These are phyloP conservation scores for Lipomyces spencermartinsiae DNA, from an alignment of 805 yeast species.

Conservation along the genomic window DNA sequence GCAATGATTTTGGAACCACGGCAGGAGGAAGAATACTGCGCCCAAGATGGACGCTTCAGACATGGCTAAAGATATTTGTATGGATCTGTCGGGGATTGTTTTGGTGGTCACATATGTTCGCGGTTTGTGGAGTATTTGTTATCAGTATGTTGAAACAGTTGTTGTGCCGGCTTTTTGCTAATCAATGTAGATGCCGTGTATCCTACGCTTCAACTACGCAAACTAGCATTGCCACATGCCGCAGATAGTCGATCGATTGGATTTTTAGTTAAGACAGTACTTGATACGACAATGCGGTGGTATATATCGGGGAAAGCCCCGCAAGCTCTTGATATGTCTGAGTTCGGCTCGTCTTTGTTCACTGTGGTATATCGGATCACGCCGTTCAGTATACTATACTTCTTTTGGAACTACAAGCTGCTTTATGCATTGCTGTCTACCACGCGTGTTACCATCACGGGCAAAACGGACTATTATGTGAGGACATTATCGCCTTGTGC, in stretches of 20 bases:
- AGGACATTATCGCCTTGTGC: neutral
- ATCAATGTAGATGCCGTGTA: constrained; percentile 10
- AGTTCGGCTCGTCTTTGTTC: constrained; percentile 4
- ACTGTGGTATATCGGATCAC: constrained; percentile 8
- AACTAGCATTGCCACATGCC: constrained; percentile 4
- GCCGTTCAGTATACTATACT: constrained; percentile 16
- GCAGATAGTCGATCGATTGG: neutral
- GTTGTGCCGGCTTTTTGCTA: neutral
- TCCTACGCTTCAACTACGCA: constrained; percentile 2
- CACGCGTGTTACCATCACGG: constrained; percentile 16
- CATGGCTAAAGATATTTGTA: constrained; percentile 12
- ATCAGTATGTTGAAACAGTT: constrained; percentile 10
- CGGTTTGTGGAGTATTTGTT: constrained; percentile 5
- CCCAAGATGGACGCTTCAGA: constrained; percentile 13
- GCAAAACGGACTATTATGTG: constrained; percentile 23
- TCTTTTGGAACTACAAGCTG: constrained; percentile 29
- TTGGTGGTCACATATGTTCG: constrained; percentile 11
- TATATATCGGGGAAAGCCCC: neutral
- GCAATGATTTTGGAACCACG: neutral
- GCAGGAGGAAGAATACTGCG: neutral
- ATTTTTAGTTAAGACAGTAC: neutral
- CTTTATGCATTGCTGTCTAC: constrained; percentile 14
- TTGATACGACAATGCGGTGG: neutral
- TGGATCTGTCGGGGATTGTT: constrained; percentile 25
- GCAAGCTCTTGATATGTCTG: neutral